Conservation (phyloP, 441 rosid species). For the Gossypium laxum region DNA sequence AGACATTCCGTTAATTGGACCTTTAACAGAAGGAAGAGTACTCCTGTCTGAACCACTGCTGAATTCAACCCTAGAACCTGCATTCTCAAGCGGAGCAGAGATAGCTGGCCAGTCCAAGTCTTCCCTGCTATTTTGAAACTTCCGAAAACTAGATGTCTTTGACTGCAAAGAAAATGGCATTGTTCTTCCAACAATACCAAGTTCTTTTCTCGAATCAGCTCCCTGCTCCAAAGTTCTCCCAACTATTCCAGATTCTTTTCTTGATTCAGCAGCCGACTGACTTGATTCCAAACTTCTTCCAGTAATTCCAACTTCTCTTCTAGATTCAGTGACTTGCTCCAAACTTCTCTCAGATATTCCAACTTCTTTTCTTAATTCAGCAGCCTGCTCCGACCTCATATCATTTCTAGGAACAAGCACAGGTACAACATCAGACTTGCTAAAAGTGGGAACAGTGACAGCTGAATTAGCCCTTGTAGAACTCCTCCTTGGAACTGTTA, state of each 20-base stretch:
- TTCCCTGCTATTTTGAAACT: constrained; percentile 50
- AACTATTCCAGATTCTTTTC: constrained; percentile 66
- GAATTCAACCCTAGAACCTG: constrained; percentile 35
- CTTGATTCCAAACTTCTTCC: constrained; percentile 35
- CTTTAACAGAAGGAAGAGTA: constrained; percentile 32
- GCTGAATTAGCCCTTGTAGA: constrained; percentile 36
- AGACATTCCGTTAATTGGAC: constrained; percentile 35
- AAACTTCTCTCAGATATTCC: constrained; percentile 14
- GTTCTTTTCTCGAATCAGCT: constrained; percentile 66
- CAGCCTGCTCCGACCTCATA: constrained; percentile 42
- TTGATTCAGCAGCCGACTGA: constrained; percentile 36
- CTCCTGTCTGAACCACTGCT: constrained; percentile 33
- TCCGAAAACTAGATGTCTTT: constrained; percentile 51
- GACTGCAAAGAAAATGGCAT: constrained; percentile 98
- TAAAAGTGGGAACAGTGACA: constrained; percentile 38
- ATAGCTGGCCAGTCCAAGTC: constrained; percentile 46
- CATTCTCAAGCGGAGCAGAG: constrained; percentile 35
- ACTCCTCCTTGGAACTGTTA: constrained; percentile 45
- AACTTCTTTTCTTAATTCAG: constrained; percentile 66
- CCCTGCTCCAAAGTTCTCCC: constrained; percentile 61
- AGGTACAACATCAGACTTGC: constrained; percentile 50
- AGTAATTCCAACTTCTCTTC: constrained; percentile 12
- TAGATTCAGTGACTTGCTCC: constrained; percentile 29
- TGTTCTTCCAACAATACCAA: constrained; percentile 69
- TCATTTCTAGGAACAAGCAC: constrained; percentile 77